Evolutionary conservation across 225 moss, liverwort and hornwort genomes (phyloP).

Genomic region (Straminergon stramineum): DNA sequence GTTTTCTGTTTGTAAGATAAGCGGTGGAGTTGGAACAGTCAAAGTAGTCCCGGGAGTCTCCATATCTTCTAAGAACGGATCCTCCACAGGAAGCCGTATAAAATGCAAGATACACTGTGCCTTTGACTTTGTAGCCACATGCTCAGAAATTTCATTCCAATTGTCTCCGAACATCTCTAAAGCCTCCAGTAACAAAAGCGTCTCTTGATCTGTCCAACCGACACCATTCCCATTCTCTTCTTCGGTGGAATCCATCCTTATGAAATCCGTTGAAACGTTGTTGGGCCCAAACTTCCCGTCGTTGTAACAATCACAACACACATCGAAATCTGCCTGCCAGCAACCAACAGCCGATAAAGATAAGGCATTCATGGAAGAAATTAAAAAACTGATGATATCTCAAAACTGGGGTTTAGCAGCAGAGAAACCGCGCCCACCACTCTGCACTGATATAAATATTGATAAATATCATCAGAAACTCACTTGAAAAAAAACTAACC

Average conservation of each 20-base stretch:
- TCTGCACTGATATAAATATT: not conserved
- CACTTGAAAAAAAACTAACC: slow-evolving; percentile 36
- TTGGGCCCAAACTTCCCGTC: slow-evolving; percentile 90
- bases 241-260: slow-evolving; percentile 73
- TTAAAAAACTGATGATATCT: not conserved
- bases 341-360: slow-evolving; percentile 21
- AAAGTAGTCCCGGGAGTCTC: slow-evolving; percentile 57
- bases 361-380: slow-evolving; percentile 5
- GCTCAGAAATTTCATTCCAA: slow-evolving; percentile 97
- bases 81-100: slow-evolving; percentile 87
- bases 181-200: slow-evolving; percentile 87
- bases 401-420: not conserved
- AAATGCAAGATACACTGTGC: slow-evolving; percentile 95
- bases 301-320: slow-evolving; percentile 90
- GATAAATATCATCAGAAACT: not conserved
- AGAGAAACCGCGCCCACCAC: not conserved
- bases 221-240: slow-evolving; percentile 59
- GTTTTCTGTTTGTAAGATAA: slow-evolving; percentile 2
- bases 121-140: slow-evolving; percentile 96
- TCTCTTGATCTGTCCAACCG: slow-evolving; percentile 98
- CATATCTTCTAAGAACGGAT: slow-evolving; percentile 91
- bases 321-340: slow-evolving; percentile 97
- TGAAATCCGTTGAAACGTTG: slow-evolving; percentile 77
- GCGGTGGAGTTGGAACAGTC: slow-evolving; percentile 23
- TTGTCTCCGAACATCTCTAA: slow-evolving; percentile 89